A percentile compares a stretch with the other conserved stretches of the same genome.
phyloP scores from a whole-genome alignment of 177 flowering plant species.

The Vitis hybrid region DNA sequence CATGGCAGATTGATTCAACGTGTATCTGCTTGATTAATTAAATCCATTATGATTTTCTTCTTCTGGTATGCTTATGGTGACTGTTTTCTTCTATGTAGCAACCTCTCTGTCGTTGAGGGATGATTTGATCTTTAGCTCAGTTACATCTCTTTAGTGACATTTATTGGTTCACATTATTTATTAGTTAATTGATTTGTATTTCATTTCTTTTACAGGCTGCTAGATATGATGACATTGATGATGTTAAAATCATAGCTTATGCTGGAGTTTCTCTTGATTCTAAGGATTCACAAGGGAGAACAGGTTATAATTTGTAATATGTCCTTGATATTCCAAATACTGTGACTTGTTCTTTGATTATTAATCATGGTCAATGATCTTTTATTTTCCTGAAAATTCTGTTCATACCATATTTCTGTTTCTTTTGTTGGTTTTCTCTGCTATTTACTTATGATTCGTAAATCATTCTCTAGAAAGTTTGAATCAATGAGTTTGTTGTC shows the following conservation, averaged over 20 bases:
- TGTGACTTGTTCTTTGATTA: not conserved
- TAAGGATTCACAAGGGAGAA: slow-evolving; percentile 76
- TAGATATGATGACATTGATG: slow-evolving; percentile 82
- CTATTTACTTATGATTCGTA: not conserved
- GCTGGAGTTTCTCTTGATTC: slow-evolving; percentile 73
- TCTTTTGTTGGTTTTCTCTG: not conserved
- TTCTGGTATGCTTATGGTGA: no score
- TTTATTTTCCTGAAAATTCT: no score
- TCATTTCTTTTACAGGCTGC: slow-evolving; percentile 65
- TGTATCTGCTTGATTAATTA: no score
- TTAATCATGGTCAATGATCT: no score
- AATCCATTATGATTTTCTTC: no score
- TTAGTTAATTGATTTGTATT: not conserved
- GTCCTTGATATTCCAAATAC: not conserved
- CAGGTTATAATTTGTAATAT: slow-evolving; percentile 44
- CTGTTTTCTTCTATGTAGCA: no score
- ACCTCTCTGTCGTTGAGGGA: no score
- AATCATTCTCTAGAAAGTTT: not conserved
- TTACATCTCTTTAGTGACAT: no score
- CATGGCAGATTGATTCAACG: no score
- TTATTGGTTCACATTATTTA: no score
- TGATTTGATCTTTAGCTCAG: no score
- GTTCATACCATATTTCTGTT: not conserved
- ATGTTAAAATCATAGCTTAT: slow-evolving; percentile 54
- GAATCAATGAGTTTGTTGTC: not conserved